Percentiles rank a stretch among this genome's conserved stretches.
These are phyloP conservation scores for Jackrogersella minutella DNA, from an alignment of 495 filamentous ascomycete genomes.

Conservation along the genomic window DNA sequence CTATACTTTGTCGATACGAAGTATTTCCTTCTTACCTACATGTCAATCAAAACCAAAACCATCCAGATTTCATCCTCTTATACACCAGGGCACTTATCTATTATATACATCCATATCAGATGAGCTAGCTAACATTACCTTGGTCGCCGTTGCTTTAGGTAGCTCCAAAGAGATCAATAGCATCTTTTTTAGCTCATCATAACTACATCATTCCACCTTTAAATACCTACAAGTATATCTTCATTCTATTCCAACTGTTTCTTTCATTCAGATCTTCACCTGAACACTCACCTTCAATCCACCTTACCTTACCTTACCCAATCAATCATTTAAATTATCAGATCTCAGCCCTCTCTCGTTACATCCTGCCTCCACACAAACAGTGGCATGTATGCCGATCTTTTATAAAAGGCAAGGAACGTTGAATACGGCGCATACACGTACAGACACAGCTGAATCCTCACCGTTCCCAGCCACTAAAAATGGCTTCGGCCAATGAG, in stretches of 20 bases:
- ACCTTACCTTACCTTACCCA: slow-evolving; percentile 12
- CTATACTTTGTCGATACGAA: neutral
- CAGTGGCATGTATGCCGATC: slow-evolving; percentile 24
- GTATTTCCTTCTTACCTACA: neutral
- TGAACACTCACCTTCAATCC: neutral
- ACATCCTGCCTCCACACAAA: slow-evolving; percentile 21
- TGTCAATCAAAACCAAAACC: neutral
- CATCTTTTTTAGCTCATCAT: slow-evolving; percentile 25
- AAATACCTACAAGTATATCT: neutral
- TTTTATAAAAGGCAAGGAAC: slow-evolving; percentile 14
- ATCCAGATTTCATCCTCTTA: too few species aligned
- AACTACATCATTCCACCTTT: slow-evolving; percentile 31
- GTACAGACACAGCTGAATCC: slow-evolving; percentile 21
- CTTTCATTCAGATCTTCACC: neutral
- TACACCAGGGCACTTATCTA: too few species aligned
- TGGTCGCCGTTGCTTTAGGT: too few species aligned
- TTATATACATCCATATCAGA: too few species aligned
- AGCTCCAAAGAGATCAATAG: too few species aligned
- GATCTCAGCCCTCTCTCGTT: slow-evolving; percentile 21
- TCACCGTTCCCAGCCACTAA: slow-evolving; percentile 30
- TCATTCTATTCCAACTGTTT: neutral
- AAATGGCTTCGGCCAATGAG: slow-evolving; percentile 34
- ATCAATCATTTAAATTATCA: slow-evolving; percentile 15
- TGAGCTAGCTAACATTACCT: too few species aligned
- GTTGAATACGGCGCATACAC: slow-evolving; percentile 13